These are phyloP conservation scores for Pichia scutulata DNA, from an alignment of 805 yeast species.

Conservation along the genomic window DNA sequence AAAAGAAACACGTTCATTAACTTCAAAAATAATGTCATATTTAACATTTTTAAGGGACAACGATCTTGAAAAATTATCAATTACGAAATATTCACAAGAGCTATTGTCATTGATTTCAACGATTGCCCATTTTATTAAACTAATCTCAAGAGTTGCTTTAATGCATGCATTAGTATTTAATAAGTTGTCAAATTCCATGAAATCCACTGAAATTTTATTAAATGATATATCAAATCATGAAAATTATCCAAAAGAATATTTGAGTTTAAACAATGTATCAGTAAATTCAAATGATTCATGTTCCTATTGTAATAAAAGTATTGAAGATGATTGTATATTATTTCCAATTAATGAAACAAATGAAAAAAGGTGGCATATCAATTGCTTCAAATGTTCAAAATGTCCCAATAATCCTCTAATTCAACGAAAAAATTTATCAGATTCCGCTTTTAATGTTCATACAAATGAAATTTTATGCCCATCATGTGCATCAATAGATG, in stretches of 20 bases:
- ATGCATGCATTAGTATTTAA: slow-evolving; percentile 67
- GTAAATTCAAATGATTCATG: slow-evolving; percentile 71
- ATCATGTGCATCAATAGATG: slow-evolving; percentile 49
- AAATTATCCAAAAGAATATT: slow-evolving; percentile 28
- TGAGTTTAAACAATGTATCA: slow-evolving; percentile 31
- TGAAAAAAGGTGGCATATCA: slow-evolving; percentile 72
- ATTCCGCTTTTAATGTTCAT: slow-evolving; percentile 37
- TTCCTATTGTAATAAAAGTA: slow-evolving; percentile 58
- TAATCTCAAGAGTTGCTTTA: slow-evolving; percentile 74
- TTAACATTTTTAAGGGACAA: slow-evolving; percentile 73
- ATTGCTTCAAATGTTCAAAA: slow-evolving; percentile 59
- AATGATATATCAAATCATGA: slow-evolving; percentile 43
- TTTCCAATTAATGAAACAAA: slow-evolving; percentile 25
- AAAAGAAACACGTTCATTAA: slow-evolving; percentile 74
- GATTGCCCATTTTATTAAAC: slow-evolving; percentile 84
- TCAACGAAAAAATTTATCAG: slow-evolving; percentile 22
- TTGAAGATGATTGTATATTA: slow-evolving; percentile 75
- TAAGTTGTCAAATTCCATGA: slow-evolving; percentile 46
- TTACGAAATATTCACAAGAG: slow-evolving; percentile 45
- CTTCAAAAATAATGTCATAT: slow-evolving; percentile 86
- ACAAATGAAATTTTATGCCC: slow-evolving; percentile 44
- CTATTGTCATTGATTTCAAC: slow-evolving; percentile 79
- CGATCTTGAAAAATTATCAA: slow-evolving; percentile 25
- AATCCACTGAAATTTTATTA: slow-evolving; percentile 58
- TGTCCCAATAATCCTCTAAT: slow-evolving; percentile 32